Conservation (phyloP, 2,329 filamentous ascomycete species). For the Teratosphaeria gauchensis region DNA sequence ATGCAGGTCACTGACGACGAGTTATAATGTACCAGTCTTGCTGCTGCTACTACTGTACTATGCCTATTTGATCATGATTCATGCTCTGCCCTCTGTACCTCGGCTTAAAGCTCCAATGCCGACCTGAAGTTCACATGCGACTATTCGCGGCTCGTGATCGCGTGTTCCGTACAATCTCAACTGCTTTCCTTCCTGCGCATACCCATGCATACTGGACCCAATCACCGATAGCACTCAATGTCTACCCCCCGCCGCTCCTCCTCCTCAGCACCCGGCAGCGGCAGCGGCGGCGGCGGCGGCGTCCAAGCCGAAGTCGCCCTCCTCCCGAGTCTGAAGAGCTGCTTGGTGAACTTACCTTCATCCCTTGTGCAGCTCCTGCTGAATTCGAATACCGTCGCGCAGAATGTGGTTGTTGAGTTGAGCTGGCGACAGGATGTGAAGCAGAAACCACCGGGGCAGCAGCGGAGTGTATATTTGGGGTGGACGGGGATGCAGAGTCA, state of each 20-base stretch:
- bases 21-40: too few relatives aligned
- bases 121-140: background rate
- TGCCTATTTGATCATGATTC: background rate
- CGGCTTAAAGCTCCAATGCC: background rate
- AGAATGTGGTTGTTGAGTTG: constrained; percentile 94
- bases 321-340: constrained; percentile 75
- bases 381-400: constrained; percentile 82
- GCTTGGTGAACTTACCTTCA: constrained; percentile 82
- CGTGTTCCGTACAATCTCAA: too few relatives aligned
- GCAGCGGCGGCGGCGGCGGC: background rate
- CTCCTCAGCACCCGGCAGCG: background rate
- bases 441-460: constrained; percentile 27
- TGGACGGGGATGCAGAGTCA: constrained; percentile 99
- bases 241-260: background rate
- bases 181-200: too few relatives aligned
- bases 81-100: background rate
- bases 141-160: too few relatives aligned
- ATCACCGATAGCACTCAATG: background rate
- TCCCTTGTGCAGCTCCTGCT: constrained; percentile 75
- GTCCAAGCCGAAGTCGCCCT: constrained; percentile 48
- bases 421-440: constrained; percentile 53
- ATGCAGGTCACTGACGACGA: too few relatives aligned
- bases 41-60: too few relatives aligned
- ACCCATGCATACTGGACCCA: background rate
- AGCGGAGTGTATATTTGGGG: constrained; percentile 73